These are phyloP conservation scores for Alliaria petiolata DNA, from an alignment of 345 rosid genomes.

Conservation along the genomic window DNA sequence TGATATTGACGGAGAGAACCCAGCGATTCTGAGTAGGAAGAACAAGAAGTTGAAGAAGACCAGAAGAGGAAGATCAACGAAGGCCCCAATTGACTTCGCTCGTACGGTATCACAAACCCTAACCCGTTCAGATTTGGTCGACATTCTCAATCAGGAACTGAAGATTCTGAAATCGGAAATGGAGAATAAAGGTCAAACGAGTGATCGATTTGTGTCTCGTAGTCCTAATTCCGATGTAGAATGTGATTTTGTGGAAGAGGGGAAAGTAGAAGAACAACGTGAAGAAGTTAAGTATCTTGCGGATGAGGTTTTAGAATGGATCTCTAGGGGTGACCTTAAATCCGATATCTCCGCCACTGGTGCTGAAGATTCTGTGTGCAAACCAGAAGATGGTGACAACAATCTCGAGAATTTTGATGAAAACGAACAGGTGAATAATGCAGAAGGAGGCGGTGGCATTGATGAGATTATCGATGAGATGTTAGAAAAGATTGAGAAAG, in stretches of 20 bases:
- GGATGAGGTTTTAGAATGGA: neutral
- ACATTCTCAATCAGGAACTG: neutral
- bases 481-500: neutral
- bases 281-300: slow-evolving; percentile 4
- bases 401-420: neutral
- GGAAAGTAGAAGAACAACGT: neutral
- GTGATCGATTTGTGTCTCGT: neutral
- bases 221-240: neutral
- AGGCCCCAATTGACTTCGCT: neutral
- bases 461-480: slow-evolving; percentile 10
- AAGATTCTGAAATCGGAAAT: neutral
- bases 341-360: neutral
- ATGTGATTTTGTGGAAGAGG: neutral
- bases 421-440: neutral
- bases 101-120: slow-evolving; percentile 19
- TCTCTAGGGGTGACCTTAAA: neutral
- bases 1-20: neutral
- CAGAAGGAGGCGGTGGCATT: neutral
- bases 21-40: neutral
- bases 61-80: neutral
- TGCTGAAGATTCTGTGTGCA: neutral
- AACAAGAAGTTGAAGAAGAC: neutral
- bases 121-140: neutral
- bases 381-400: neutral
- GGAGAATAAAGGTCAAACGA: neutral